Conservation (phyloP, 2,329 filamentous ascomycete genomes). For the Aspergillus viridinutans region DNA sequence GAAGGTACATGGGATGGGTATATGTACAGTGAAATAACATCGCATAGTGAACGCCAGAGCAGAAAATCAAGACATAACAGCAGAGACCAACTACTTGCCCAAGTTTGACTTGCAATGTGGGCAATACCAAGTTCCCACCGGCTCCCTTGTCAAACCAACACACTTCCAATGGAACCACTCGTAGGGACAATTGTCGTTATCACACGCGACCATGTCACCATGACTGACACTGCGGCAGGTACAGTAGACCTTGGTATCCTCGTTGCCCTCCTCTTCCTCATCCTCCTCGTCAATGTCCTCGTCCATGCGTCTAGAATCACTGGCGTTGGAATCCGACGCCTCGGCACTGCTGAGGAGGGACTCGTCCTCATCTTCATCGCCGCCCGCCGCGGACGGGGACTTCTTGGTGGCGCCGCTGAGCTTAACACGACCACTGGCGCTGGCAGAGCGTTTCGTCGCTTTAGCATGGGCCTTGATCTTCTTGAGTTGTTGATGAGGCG, state of each 20-base stretch:
- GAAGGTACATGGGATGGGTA: conserved; percentile 15
- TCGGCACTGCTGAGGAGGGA: conserved; percentile 51
- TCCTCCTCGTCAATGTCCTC: conserved; percentile 45
- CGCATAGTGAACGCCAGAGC: conserved; percentile 1
- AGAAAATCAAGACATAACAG: conserved; percentile 1
- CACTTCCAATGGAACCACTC: conserved; percentile 67
- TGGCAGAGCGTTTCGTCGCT: conserved; percentile 41
- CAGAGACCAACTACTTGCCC: conserved; percentile 25
- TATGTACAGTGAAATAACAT: conserved; percentile 12
- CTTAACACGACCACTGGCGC: conserved; percentile 35
- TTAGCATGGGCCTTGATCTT: conserved; percentile 38
- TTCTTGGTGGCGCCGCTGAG: conserved; percentile 33
- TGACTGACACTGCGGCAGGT: conserved; percentile 63
- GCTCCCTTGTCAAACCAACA: conserved; percentile 58
- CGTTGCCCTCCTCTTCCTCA: conserved; percentile 49
- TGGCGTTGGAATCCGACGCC: conserved; percentile 42
- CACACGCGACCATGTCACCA: conserved; percentile 65
- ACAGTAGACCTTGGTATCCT: conserved; percentile 61
- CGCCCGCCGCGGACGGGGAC: conserved; percentile 37
- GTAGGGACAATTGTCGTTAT: conserved; percentile 60
- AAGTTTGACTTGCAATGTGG: conserved; percentile 46
- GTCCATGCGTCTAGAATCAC: conserved; percentile 26
- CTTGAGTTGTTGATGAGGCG: conserved; percentile 50
- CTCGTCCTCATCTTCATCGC: conserved; percentile 50
- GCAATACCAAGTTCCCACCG: conserved; percentile 56